Evolutionary conservation across 2,329 filamentous ascomycete species (phyloP).

Genomic region (Grosmannia huntii): DNA sequence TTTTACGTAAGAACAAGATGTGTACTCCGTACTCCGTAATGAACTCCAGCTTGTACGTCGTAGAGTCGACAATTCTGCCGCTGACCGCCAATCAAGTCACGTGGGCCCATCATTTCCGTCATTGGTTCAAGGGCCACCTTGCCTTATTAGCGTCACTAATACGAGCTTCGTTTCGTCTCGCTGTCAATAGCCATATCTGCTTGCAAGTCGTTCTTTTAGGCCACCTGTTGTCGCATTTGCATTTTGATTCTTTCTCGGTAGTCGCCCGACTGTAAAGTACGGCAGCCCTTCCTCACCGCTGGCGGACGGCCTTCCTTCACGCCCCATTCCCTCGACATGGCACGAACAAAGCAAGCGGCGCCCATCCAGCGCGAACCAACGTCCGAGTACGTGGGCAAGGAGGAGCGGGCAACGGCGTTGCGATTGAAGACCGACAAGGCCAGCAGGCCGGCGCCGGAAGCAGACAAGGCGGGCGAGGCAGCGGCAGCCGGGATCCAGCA

Average conservation of each 20-base stretch:
- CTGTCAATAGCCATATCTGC: neutral
- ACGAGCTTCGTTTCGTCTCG: neutral
- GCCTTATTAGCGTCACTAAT: neutral
- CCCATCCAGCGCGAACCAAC: constrained; percentile 54
- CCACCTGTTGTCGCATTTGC: neutral
- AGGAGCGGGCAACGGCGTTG: constrained; percentile 24
- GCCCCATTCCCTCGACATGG: constrained; percentile 36
- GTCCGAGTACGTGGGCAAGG: constrained; percentile 49
- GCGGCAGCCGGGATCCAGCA: constrained; percentile 48
- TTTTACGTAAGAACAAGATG: no score
- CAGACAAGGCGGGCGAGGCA: constrained; percentile 16
- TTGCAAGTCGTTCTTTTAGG: neutral
- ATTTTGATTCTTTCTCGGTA: neutral
- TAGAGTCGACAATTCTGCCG: no score
- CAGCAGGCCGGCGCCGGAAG: constrained; percentile 7
- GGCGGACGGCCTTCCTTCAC: neutral
- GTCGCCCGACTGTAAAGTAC: neutral
- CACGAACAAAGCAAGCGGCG: constrained; percentile 54
- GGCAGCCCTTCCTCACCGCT: neutral
- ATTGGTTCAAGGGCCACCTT: neutral
- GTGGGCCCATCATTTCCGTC: no score
- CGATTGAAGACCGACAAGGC: constrained; percentile 8
- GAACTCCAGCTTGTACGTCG: no score
- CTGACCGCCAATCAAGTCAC: no score
- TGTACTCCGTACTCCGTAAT: no score